A percentile compares a stretch with the other conserved stretches of the same genome.
Evolutionary conservation across 2,329 filamentous ascomycete genomes (phyloP).

Genomic region (Paracoccidioides lutzii): DNA sequence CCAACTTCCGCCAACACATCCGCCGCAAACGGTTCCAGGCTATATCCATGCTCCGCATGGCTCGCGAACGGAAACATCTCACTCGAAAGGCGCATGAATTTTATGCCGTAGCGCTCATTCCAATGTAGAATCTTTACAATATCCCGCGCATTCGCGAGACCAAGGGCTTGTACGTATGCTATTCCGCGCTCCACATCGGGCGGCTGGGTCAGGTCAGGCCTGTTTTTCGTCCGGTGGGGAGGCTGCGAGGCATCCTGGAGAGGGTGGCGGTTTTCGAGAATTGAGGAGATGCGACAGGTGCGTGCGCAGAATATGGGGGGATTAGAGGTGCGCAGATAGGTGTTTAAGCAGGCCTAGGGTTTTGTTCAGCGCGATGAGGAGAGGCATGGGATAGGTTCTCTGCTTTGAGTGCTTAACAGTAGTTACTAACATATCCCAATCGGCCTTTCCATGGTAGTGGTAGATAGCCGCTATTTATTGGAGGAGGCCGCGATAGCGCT

Average conservation of each 20-base stretch:
- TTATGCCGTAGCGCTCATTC: constrained; percentile 87
- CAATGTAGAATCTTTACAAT: constrained; percentile 75
- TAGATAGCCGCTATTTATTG: constrained; percentile 69
- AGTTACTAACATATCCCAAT: constrained; percentile 61
- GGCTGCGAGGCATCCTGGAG: constrained; percentile 61
- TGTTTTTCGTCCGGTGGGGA: constrained; percentile 72
- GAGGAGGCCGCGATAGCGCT: constrained; percentile 51
- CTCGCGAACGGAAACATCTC: constrained; percentile 97
- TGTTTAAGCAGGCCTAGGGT: constrained; percentile 70
- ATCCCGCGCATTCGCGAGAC: constrained; percentile 70
- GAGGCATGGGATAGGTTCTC: too few species aligned
- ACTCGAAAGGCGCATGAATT: constrained; percentile 80
- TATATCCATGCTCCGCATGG: constrained; percentile 76
- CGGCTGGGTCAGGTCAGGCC: constrained; percentile 60
- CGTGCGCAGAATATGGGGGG: constrained; percentile 81
- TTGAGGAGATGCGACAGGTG: constrained; percentile 81
- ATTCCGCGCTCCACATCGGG: constrained; percentile 58
- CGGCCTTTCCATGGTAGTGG: constrained; percentile 85
- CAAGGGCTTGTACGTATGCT: constrained; percentile 60
- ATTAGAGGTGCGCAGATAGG: constrained; percentile 69
- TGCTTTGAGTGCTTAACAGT: constrained; percentile 13
- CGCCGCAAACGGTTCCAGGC: constrained; percentile 67
- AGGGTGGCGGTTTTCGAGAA: constrained; percentile 77
- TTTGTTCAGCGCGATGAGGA: neutral
- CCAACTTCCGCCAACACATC: constrained; percentile 66